These are phyloP conservation scores for Plenodomus lindquistii DNA, from an alignment of 2,329 filamentous ascomycete genomes.

Conservation along the genomic window DNA sequence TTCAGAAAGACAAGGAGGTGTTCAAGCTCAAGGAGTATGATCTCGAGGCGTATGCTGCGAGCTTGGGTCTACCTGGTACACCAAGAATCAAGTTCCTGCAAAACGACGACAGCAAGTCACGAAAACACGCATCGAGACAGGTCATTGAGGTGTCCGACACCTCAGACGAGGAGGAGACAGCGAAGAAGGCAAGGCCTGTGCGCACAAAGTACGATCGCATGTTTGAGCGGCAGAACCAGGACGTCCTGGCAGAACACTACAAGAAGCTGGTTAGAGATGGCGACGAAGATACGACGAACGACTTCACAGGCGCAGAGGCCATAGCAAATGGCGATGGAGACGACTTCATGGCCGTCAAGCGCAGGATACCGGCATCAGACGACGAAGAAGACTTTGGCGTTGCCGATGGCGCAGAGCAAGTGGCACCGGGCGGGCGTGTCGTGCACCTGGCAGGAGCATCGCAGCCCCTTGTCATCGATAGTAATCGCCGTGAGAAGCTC, in stretches of 20 bases:
- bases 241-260: slow-evolving; percentile 93
- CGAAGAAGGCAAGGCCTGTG: slow-evolving; percentile 66
- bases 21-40: slow-evolving; percentile 85
- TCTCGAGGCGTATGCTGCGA: slow-evolving; percentile 82
- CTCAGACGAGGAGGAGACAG: slow-evolving; percentile 58
- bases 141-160: slow-evolving; percentile 63
- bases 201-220: slow-evolving; percentile 96
- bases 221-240: slow-evolving; percentile 96
- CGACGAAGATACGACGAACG: slow-evolving; percentile 46
- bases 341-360: slow-evolving; percentile 87
- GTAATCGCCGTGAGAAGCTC: slow-evolving; percentile 93
- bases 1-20: slow-evolving; percentile 89
- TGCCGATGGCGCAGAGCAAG: slow-evolving; percentile 48
- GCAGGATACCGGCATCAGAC: slow-evolving; percentile 75
- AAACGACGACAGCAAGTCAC: slow-evolving; percentile 80
- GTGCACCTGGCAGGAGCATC: slow-evolving; percentile 68
- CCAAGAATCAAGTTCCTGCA: slow-evolving; percentile 93
- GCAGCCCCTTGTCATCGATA: slow-evolving; percentile 82
- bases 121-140: slow-evolving; percentile 82
- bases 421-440: slow-evolving; percentile 55
- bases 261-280: slow-evolving; percentile 73
- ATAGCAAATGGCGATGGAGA: slow-evolving; percentile 63
- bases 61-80: slow-evolving; percentile 84
- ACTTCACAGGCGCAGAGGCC: slow-evolving; percentile 36
- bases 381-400: slow-evolving; percentile 51